Evolutionary conservation across 163 green algal genomes (phyloP), one percentile per base, ranked within the genome.

Genomic region (Coccomyxa subellipsoidea): DNA sequence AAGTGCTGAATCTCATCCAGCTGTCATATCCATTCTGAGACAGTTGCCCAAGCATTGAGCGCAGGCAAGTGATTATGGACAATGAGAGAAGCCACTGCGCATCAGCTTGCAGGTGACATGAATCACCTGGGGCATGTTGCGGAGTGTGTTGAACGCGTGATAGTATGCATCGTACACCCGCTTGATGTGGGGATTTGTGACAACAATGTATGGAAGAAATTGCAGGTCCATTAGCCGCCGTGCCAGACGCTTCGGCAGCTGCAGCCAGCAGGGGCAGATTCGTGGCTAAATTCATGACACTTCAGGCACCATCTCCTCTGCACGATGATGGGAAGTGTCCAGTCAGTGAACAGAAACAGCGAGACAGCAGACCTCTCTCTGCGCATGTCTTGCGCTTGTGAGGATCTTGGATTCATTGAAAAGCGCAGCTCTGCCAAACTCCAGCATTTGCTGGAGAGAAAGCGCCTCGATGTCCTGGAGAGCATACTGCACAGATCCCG

Each of bases 101-200:
- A n/a, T n/a, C n/a, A n/a, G n/a, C 12, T 66, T 66, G 47, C 47
- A 66, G 12, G 47, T 12, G 47, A 66, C 12, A 66, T 66, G 47
- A 66, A 12, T 69, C 2, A 59, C 75, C 18, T 77, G 83, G 0
- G 80, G 83, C 54, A 90, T 32, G 9, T 72, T 34, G 1, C 82
- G 75, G 70, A 95, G 81, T 15, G 87, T 89, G 25, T 89, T 54
- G 84, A 91, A 89, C 37, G 84, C 80, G 72, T 89, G 82, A 40
- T 90, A 89, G 86, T 98, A 98, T 4, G 89, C 84, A 76, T 94
- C 69, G 59, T 88, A 91, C 35, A 96, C 93, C 40, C 80, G 85
- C 76, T 90, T 93, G 85, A 98, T 97, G 90, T 98, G 93, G 0
- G 95, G 95, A 86, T 98, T 98, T 40, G 87, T 96, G 8, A 98